A percentile compares a stretch with the other conserved stretches of the same genome.
phyloP scores from a whole-genome alignment of 2,329 filamentous ascomycete species.

The Phoma sp. region DNA sequence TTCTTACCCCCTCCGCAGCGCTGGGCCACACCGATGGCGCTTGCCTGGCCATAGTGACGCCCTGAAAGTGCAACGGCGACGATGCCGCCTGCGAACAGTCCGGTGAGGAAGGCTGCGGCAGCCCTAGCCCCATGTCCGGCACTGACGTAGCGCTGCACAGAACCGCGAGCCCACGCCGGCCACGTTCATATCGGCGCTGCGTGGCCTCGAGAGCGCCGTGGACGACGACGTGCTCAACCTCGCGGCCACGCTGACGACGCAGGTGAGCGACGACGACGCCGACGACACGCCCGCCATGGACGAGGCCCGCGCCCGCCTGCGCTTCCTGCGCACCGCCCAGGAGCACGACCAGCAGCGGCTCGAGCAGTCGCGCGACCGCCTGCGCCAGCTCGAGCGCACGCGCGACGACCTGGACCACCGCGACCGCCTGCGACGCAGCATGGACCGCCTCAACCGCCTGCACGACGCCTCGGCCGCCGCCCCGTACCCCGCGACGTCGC shows the following conservation, averaged over 20 bases:
- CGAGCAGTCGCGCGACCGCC: constrained; percentile 27
- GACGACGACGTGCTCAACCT: constrained; percentile 52
- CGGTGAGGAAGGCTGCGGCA: constrained; percentile 25
- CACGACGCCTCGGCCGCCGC: constrained; percentile 29
- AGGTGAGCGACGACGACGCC: constrained; percentile 53
- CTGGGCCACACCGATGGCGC: constrained; percentile 28
- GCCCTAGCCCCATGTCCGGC: neutral
- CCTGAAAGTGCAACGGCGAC: neutral
- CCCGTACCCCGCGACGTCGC: constrained; percentile 22
- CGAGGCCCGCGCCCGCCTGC: constrained; percentile 18
- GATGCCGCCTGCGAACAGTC: constrained; percentile 49
- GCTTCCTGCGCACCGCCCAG: constrained; percentile 26
- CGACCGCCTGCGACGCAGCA: constrained; percentile 54
- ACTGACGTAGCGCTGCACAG: constrained; percentile 37
- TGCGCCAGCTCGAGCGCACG: constrained; percentile 35
- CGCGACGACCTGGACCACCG: constrained; percentile 49
- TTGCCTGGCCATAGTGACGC: constrained; percentile 16
- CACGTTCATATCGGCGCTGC: constrained; percentile 57
- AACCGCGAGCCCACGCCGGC: constrained; percentile 39
- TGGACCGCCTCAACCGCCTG: constrained; percentile 51
- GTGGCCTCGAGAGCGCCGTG: constrained; percentile 57
- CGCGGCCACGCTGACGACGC: constrained; percentile 57
- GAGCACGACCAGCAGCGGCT: constrained; percentile 36
- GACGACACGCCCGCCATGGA: constrained; percentile 27
- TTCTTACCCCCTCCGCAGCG: too few species aligned